Conservation (phyloP, 2,329 filamentous ascomycete species). For the Aspergillus sp. region DNA sequence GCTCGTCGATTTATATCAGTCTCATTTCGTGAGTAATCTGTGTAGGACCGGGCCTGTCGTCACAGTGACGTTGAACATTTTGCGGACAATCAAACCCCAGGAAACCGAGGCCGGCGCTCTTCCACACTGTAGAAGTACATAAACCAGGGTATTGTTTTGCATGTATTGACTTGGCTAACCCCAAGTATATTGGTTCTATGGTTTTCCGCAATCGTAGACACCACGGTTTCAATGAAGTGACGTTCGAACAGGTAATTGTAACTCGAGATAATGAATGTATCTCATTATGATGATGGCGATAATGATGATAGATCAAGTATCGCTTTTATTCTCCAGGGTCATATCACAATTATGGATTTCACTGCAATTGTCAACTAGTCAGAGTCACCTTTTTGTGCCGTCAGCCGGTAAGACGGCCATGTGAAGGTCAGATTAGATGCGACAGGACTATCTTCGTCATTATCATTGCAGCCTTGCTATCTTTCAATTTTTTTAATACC, state of each 20-base stretch:
- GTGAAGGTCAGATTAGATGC: too few relatives aligned
- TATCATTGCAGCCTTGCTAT: too few relatives aligned
- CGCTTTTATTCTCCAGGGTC: neutral
- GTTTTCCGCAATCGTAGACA: neutral
- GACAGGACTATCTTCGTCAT: too few relatives aligned
- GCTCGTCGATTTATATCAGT: neutral
- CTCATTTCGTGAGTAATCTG: neutral
- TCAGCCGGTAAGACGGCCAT: too few relatives aligned
- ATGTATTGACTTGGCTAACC: too few relatives aligned
- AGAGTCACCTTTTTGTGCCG: too few relatives aligned
- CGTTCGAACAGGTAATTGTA: neutral
- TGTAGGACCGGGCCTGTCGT: neutral
- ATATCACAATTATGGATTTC: too few relatives aligned
- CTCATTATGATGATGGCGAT: neutral
- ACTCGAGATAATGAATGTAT: neutral
- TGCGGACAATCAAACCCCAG: neutral
- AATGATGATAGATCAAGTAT: neutral
- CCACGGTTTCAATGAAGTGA: neutral
- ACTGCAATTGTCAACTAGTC: too few relatives aligned
- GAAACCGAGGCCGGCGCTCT: conserved; percentile 4
- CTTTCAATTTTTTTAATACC: too few relatives aligned
- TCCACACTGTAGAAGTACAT: too few relatives aligned
- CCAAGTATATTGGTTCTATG: neutral
- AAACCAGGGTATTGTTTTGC: too few relatives aligned
- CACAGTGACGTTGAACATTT: conserved; percentile 4